phyloP scores from a whole-genome alignment of 352 stramenopile species.

The Phytophthora ramorum region DNA sequence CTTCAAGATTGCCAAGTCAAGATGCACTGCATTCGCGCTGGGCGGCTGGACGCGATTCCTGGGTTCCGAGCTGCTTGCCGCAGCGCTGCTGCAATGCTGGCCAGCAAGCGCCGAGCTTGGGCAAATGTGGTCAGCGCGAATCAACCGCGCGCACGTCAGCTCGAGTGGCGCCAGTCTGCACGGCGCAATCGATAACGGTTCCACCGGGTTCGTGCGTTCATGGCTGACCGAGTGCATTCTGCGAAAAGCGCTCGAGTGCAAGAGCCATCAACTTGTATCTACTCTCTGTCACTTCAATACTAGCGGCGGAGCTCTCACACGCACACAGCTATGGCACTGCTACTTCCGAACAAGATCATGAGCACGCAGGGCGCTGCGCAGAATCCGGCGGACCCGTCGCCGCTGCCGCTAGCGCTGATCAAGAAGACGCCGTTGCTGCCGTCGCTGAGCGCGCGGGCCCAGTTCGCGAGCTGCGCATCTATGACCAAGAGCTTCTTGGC shows the following conservation, averaged over 20 bases:
- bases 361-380: background rate
- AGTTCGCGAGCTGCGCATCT: constrained; percentile 34
- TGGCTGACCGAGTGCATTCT: constrained; percentile 20
- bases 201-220: constrained; percentile 4
- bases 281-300: constrained; percentile 27
- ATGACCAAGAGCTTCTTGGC: constrained; percentile 47
- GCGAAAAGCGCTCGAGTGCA: constrained; percentile 34
- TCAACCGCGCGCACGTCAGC: constrained; percentile 31
- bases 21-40: constrained; percentile 12
- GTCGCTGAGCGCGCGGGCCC: constrained; percentile 26
- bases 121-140: constrained; percentile 25
- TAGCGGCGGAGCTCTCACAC: background rate
- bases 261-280: constrained; percentile 6
- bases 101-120: background rate
- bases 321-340: constrained; percentile 6
- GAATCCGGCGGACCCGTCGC: constrained; percentile 13
- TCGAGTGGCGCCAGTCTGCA: constrained; percentile 20
- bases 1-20: constrained; percentile 20
- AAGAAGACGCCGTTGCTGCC: constrained; percentile 39
- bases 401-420: constrained; percentile 34
- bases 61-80: constrained; percentile 11
- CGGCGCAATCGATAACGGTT: constrained; percentile 19
- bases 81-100: background rate
- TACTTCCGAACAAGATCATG: constrained; percentile 19
- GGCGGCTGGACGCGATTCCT: constrained; percentile 15